phyloP scores from a whole-genome alignment of 2,329 filamentous ascomycete genomes.

The Bipolaris gigantea region DNA sequence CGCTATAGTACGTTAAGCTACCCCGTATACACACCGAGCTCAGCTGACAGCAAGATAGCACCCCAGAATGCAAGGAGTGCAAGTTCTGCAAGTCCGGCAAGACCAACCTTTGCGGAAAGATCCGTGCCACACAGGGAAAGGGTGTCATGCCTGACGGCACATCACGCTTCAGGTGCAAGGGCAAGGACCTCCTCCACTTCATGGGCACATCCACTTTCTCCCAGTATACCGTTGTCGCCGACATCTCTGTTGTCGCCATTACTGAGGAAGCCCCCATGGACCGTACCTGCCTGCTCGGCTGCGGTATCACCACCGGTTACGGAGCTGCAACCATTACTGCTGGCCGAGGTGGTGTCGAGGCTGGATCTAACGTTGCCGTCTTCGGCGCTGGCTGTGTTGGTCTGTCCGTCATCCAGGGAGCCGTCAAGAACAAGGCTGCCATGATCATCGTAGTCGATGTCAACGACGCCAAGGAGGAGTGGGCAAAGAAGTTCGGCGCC shows the following conservation, averaged over 20 bases:
- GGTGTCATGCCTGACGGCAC: conserved; percentile 98
- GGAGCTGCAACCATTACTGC: conserved; percentile 93
- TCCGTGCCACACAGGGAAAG: conserved; percentile 91
- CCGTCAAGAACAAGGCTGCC: conserved; percentile 77
- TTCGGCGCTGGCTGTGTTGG: conserved; percentile 97
- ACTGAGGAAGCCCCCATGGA: conserved; percentile 91
- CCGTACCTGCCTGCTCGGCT: conserved; percentile 91
- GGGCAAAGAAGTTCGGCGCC: conserved; percentile 91
- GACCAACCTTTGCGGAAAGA: conserved; percentile 99
- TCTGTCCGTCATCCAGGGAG: conserved; percentile 91
- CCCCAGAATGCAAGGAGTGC: conserved; percentile 95
- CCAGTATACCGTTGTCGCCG: conserved; percentile 97
- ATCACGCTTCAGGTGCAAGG: conserved; percentile 89
- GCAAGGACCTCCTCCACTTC: conserved; percentile 94
- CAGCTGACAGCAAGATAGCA: conserved; percentile 60
- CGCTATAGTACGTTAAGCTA: conserved; percentile 44
- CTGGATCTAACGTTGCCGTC: conserved; percentile 85
- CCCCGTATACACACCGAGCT: neutral
- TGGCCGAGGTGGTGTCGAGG: conserved; percentile 68
- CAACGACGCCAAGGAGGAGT: conserved; percentile 88
- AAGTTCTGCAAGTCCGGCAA: conserved; percentile 99
- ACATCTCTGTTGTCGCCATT: conserved; percentile 96
- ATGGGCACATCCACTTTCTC: conserved; percentile 99
- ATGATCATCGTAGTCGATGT: conserved; percentile 79
- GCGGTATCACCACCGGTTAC: conserved; percentile 98